These are phyloP conservation scores for Talaromyces sp. DNA, from an alignment of 2,329 filamentous ascomycete species.

Conservation along the genomic window DNA sequence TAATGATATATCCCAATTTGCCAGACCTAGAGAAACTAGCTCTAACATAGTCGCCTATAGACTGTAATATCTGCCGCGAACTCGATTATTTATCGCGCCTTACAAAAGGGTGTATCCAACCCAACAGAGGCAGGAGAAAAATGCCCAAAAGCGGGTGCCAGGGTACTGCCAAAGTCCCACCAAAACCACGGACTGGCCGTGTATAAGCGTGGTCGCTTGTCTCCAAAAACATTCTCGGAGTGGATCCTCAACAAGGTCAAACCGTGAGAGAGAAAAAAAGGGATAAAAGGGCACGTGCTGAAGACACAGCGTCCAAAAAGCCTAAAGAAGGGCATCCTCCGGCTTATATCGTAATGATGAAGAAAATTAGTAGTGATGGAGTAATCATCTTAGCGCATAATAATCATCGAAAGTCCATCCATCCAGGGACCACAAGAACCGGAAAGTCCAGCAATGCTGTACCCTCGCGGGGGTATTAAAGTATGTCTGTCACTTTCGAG, in stretches of 20 bases:
- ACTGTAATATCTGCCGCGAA: background rate
- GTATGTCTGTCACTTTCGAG: slow-evolving; percentile 57
- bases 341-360: background rate
- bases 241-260: background rate
- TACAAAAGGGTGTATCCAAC: background rate
- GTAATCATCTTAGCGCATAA: slow-evolving; percentile 52
- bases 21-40: background rate
- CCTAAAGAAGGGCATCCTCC: background rate
- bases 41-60: background rate
- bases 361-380: background rate
- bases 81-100: background rate
- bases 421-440: slow-evolving; percentile 77
- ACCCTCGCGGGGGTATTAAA: slow-evolving; percentile 82
- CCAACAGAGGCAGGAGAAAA: background rate
- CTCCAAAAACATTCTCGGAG: background rate
- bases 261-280: background rate
- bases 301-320: background rate
- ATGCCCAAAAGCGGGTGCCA: background rate
- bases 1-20: background rate
- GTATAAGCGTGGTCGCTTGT: background rate
- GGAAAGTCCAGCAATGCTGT: slow-evolving; percentile 79
- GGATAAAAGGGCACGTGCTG: background rate
- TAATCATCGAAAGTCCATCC: slow-evolving; percentile 78
- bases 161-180: background rate
- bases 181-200: background rate